Base-by-base conservation (phyloP, 2,329 filamentous ascomycete species). In the Madurella mycetomatis region DNA sequence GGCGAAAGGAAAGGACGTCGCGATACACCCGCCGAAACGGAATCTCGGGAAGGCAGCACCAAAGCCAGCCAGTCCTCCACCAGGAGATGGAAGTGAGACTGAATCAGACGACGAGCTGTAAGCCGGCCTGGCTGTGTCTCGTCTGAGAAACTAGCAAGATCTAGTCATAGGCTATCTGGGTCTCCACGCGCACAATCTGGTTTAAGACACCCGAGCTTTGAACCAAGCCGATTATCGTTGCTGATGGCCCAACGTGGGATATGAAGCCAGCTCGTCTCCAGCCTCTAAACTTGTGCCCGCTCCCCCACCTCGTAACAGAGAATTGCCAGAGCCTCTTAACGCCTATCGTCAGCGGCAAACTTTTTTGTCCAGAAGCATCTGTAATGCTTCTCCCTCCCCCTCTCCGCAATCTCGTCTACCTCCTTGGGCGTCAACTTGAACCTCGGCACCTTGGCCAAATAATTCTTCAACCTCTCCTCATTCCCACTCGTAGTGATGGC, bases 351-450 rank as follows among this genome's bases (percentile, higher is more conserved):
- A 1, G 67, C 67, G 9, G 67, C 75, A 66, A 83, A 85, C 54
- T 73, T 74, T 15, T 76, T 60, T 2, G 59, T 70, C 81, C 82
- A 87, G 65, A 82, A 87, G 0, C 70, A 78, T 32, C 84, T 76
- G 62, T 72, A 83, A 66, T 87, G 81, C 70, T 84, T 85, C 72
- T 82, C 65, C 60, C 72, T 72, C 1, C 85, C 85, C 37, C 77
- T 63, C 60, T 78, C 73, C 0, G 74, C 65, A 57, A 88, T 82
- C 49, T 79, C 75, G 44, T 76, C 68, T 12, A 87, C 70, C 68
- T 87, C 85, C 51, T 76, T 73, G 0, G 76, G 71, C 11, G 81
- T 83, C 59, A 88, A 71, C 72, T 82, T 80, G 64, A 87, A 85
- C 43, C 63, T 70, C 42, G 72, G 74, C 59, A 80, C 56, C 59